Conservation (phyloP, 164 flowering plant species). For the Vitis amurensis region DNA sequence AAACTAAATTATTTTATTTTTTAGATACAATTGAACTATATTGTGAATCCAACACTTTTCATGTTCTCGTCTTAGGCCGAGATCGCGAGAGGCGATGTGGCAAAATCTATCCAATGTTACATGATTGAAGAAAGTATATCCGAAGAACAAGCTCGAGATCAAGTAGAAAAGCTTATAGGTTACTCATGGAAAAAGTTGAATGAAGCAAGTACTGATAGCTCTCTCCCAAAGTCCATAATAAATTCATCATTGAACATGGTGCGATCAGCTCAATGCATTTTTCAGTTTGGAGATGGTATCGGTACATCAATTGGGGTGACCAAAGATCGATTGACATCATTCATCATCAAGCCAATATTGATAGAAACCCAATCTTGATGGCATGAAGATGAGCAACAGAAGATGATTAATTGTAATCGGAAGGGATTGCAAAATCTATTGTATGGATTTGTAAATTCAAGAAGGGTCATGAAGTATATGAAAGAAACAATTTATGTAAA, state of each 20-base stretch:
- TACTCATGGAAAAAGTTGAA: slow-evolving; percentile 23
- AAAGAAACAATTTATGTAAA: no score
- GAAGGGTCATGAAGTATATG: no score
- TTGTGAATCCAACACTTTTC: no score
- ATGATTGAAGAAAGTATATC: not conserved
- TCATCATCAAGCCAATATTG: slow-evolving; percentile 5
- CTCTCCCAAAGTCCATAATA: slow-evolving; percentile 7
- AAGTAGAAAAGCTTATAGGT: slow-evolving; percentile 1
- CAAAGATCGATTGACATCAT: slow-evolving; percentile 8
- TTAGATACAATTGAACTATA: no score
- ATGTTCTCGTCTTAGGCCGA: slow-evolving; percentile 1
- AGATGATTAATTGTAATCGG: no score
- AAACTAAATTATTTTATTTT: no score
- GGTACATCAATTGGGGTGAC: slow-evolving; percentile 19
- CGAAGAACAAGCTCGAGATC: slow-evolving; percentile 12
- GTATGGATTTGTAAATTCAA: no score
- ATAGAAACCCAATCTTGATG: no score
- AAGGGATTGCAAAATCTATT: no score
- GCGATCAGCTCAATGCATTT: slow-evolving; percentile 20
- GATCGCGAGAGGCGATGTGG: slow-evolving; percentile 1
- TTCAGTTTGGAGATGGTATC: slow-evolving; percentile 26
- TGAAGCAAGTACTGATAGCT: slow-evolving; percentile 1
- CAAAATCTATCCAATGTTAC: slow-evolving; percentile 2
- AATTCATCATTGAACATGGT: slow-evolving; percentile 21
- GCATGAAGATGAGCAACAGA: no score